These are phyloP conservation scores for Fennellomyces sp. DNA, from an alignment of 371 early-diverging fungal species.

Conservation along the genomic window DNA sequence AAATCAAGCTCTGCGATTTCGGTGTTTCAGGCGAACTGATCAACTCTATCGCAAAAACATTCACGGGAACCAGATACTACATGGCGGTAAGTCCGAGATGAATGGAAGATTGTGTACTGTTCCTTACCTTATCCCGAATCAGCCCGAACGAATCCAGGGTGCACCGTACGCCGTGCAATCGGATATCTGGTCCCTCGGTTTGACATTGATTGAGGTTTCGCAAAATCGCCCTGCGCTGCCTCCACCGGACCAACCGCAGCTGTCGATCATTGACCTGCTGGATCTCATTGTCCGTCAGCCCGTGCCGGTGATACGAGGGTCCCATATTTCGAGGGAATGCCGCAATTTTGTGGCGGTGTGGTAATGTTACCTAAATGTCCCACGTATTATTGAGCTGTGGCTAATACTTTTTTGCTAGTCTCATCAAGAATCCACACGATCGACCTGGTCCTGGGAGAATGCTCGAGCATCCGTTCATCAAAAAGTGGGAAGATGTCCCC, in stretches of 20 bases:
- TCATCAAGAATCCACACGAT: slow-evolving; percentile 77
- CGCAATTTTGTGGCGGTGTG: slow-evolving; percentile 73
- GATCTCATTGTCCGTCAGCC: slow-evolving; percentile 89
- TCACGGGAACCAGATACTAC: slow-evolving; percentile 95
- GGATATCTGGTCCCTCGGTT: slow-evolving; percentile 94
- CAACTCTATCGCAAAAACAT: slow-evolving; percentile 91
- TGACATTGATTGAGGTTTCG: slow-evolving; percentile 93
- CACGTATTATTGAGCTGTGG: slow-evolving; percentile 37
- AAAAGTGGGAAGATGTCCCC: slow-evolving; percentile 48
- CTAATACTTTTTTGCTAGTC: slow-evolving; percentile 49
- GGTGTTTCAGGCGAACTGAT: slow-evolving; percentile 93
- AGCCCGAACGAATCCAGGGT: slow-evolving; percentile 96
- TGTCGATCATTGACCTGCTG: slow-evolving; percentile 87
- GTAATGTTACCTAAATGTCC: slow-evolving; percentile 45
- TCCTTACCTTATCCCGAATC: slow-evolving; percentile 7
- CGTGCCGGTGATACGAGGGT: slow-evolving; percentile 74
- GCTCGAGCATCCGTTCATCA: slow-evolving; percentile 68
- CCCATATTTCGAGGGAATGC: slow-evolving; percentile 49
- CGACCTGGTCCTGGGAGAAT: slow-evolving; percentile 82
- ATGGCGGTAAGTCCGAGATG: slow-evolving; percentile 80
- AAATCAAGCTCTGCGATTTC: slow-evolving; percentile 96
- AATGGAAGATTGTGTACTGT: neutral
- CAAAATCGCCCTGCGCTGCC: slow-evolving; percentile 88
- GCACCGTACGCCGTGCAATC: slow-evolving; percentile 85
- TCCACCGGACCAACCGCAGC: slow-evolving; percentile 59